A percentile compares a stretch with the other conserved stretches of the same genome.
Conservation (phyloP, 768 basidiomycete species). For the Coprinellus aureogranulatus region DNA sequence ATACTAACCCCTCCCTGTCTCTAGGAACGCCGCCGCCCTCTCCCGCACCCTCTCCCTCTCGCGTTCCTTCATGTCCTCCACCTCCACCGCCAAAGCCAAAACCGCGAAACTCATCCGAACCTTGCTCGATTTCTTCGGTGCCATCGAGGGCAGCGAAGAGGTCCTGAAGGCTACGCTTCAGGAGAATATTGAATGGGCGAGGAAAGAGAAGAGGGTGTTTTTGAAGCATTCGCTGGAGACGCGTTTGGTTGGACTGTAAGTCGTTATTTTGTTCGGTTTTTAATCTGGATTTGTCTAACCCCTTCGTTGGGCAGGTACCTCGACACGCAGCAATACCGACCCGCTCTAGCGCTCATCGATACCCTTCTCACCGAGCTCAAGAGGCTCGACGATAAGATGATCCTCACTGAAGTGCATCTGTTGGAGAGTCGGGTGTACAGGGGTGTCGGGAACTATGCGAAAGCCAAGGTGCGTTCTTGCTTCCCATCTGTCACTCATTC, state of each 20-base stretch:
- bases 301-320: too few relatives aligned
- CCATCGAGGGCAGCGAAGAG: constrained; percentile 70
- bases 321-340: constrained; percentile 71
- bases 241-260: constrained; percentile 72
- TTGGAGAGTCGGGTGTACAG: constrained; percentile 90
- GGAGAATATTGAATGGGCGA: constrained; percentile 93
- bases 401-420: constrained; percentile 93
- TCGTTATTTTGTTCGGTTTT: constrained; percentile 2
- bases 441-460: constrained; percentile 83
- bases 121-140: constrained; percentile 83
- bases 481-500: too few relatives aligned
- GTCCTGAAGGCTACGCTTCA: constrained; percentile 82
- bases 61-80: too few relatives aligned
- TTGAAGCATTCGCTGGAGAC: constrained; percentile 92
- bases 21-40: too few relatives aligned
- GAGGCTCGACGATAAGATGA: constrained; percentile 94
- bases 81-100: too few relatives aligned
- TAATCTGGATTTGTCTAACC: too few relatives aligned
- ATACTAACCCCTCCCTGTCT: too few relatives aligned
- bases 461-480: constrained; percentile 82
- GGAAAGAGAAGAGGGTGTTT: constrained; percentile 90
- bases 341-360: constrained; percentile 80
- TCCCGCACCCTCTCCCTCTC: too few relatives aligned
- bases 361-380: constrained; percentile 85
- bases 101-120: constrained; percentile 86